phyloP scores from a whole-genome alignment of 768 basidiomycete genomes.

The Termitomyces sp. region DNA sequence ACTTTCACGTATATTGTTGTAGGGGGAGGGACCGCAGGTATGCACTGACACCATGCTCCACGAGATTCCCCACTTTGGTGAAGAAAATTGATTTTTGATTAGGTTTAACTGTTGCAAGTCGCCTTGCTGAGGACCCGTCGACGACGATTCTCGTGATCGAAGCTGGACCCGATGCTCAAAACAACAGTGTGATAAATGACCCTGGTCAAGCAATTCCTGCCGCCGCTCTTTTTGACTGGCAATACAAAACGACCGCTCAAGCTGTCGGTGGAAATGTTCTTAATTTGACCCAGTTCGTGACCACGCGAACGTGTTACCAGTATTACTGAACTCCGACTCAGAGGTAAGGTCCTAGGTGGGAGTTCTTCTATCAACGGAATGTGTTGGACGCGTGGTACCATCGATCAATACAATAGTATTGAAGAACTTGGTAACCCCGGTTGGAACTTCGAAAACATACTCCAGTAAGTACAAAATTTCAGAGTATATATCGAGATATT shows the following conservation, averaged over 20 bases:
- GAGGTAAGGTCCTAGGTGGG: conserved; percentile 15
- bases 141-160: conserved; percentile 7
- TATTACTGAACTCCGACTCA: not conserved
- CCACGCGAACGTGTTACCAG: not conserved
- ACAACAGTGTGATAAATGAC: conserved; percentile 8
- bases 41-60: not conserved
- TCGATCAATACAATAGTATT: conserved; percentile 13
- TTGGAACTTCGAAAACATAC: conserved; percentile 13
- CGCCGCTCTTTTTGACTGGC: conserved; percentile 1
- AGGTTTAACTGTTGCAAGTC: conserved; percentile 12
- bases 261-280: conserved; percentile 4
- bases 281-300: conserved; percentile 6
- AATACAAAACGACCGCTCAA: conserved; percentile 11
- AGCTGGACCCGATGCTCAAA: conserved; percentile 12
- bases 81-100: not conserved
- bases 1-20: conserved; percentile 10
- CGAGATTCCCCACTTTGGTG: not conserved
- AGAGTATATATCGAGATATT: too few relatives aligned
- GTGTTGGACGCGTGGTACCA: conserved; percentile 16
- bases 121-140: conserved; percentile 8
- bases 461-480: not conserved
- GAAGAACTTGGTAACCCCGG: conserved; percentile 15
- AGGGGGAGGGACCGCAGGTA: conserved; percentile 13
- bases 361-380: conserved; percentile 17
- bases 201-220: conserved; percentile 5